A percentile compares a stretch with the other conserved stretches of the same genome.
phyloP scores from a whole-genome alignment of 2,329 filamentous ascomycete genomes.

The Cercospora sojina region DNA sequence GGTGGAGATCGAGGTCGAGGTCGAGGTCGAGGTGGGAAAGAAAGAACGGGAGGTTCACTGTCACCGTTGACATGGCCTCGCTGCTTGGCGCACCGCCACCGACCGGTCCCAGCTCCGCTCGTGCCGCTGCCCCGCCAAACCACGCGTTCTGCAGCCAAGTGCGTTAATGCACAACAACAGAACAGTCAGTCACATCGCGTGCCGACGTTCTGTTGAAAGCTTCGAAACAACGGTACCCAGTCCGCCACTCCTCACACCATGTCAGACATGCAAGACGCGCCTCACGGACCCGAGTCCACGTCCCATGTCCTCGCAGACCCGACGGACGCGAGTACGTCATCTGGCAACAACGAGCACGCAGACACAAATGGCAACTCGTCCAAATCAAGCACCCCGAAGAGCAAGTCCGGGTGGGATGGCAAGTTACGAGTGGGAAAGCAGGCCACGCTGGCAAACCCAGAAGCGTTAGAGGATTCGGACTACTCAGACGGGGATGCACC shows the following conservation, averaged over 20 bases:
- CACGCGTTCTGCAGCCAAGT: background rate
- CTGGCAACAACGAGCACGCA: background rate
- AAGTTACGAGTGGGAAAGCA: conserved; percentile 74
- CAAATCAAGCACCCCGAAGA: conserved; percentile 16
- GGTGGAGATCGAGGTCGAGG: too few relatives aligned
- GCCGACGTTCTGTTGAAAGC: background rate
- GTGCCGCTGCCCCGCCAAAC: background rate
- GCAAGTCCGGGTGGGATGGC: conserved; percentile 69
- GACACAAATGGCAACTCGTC: conserved; percentile 15
- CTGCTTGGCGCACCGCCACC: background rate
- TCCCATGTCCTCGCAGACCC: background rate
- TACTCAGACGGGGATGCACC: conserved; percentile 71
- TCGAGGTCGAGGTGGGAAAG: background rate
- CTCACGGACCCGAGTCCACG: background rate
- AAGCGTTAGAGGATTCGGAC: conserved; percentile 79
- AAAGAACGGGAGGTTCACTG: background rate
- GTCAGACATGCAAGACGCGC: background rate
- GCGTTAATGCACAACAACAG: background rate
- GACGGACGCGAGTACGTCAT: background rate
- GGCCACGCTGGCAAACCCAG: conserved; percentile 70
- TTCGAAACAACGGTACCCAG: background rate
- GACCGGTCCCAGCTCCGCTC: background rate
- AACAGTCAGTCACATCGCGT: background rate
- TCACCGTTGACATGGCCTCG: background rate
- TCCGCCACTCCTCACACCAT: background rate